Evolutionary conservation across 805 yeast species (phyloP).

Genomic region (Suhomyces sp.): DNA sequence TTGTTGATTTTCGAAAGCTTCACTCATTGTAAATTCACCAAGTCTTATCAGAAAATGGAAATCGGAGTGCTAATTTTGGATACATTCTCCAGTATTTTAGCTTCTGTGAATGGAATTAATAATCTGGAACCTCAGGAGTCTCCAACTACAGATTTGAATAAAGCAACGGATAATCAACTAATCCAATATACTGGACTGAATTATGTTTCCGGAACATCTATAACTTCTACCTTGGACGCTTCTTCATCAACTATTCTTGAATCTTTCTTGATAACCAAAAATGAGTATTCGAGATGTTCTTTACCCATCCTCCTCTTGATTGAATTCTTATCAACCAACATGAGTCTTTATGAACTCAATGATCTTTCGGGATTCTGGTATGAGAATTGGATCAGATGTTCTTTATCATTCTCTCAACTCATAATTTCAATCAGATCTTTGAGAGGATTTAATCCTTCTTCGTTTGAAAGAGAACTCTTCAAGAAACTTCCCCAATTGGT

Average conservation of each 20-base stretch:
- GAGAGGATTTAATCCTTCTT: slow-evolving; percentile 51
- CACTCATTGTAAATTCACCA: slow-evolving; percentile 61
- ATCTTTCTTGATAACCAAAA: slow-evolving; percentile 52
- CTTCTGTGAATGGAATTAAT: slow-evolving; percentile 50
- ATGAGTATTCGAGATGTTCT: slow-evolving; percentile 51
- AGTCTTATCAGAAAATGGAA: slow-evolving; percentile 54
- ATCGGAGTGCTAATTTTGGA: slow-evolving; percentile 55
- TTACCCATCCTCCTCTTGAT: slow-evolving; percentile 52
- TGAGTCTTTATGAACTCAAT: slow-evolving; percentile 34
- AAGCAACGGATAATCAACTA: not conserved
- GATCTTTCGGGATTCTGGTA: slow-evolving; percentile 48
- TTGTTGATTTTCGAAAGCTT: slow-evolving; percentile 75
- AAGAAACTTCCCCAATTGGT: slow-evolving; percentile 54
- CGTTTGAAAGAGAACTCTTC: slow-evolving; percentile 62
- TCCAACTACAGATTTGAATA: not conserved
- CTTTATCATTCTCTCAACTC: slow-evolving; percentile 54
- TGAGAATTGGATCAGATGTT: slow-evolving; percentile 46
- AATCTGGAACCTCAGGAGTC: not conserved
- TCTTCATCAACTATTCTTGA: slow-evolving; percentile 44
- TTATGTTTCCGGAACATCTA: not conserved
- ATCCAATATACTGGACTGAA: not conserved
- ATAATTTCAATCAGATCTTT: slow-evolving; percentile 57
- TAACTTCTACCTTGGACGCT: slow-evolving; percentile 1
- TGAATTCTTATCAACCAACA: slow-evolving; percentile 41
- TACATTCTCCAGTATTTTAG: slow-evolving; percentile 53